A percentile compares a stretch with the other conserved stretches of the same genome.
Conservation (phyloP, 768 basidiomycete genomes). For the Suillus cothurnatus region DNA sequence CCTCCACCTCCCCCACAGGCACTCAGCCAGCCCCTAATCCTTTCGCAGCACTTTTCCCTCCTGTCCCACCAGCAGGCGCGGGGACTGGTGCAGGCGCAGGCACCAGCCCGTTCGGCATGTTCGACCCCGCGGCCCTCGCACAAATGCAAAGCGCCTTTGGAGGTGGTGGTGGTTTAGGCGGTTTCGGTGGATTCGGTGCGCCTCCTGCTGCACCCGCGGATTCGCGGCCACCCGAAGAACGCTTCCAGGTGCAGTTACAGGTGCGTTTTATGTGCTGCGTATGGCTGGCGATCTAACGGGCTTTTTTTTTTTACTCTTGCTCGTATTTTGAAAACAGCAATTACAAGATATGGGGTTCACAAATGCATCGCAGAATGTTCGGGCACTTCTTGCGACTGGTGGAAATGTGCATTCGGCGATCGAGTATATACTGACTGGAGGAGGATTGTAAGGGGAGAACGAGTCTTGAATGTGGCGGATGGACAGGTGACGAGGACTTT, state of each 20-base stretch:
- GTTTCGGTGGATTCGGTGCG: constrained; percentile 29
- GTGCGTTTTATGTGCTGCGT: constrained; percentile 38
- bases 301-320: background rate
- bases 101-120: constrained; percentile 24
- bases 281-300: background rate
- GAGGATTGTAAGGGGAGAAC: constrained; percentile 53
- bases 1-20: constrained; percentile 18
- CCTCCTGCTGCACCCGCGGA: constrained; percentile 52
- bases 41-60: constrained; percentile 22
- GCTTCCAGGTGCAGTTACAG: constrained; percentile 87
- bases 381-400: constrained; percentile 88
- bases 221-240: constrained; percentile 81
- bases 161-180: constrained; percentile 29
- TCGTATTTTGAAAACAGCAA: constrained; percentile 55
- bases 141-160: constrained; percentile 39
- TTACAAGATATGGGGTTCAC: constrained; percentile 94
- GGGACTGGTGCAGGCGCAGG: constrained; percentile 28
- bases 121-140: constrained; percentile 49
- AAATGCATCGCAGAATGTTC: constrained; percentile 86
- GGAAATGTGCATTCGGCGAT: constrained; percentile 92
- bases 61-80: constrained; percentile 23
- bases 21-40: constrained; percentile 11
- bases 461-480: background rate
- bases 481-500: background rate
- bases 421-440: constrained; percentile 87